Base-by-base conservation (phyloP, 2,329 filamentous ascomycete genomes). In the Fusarium paranaense region DNA sequence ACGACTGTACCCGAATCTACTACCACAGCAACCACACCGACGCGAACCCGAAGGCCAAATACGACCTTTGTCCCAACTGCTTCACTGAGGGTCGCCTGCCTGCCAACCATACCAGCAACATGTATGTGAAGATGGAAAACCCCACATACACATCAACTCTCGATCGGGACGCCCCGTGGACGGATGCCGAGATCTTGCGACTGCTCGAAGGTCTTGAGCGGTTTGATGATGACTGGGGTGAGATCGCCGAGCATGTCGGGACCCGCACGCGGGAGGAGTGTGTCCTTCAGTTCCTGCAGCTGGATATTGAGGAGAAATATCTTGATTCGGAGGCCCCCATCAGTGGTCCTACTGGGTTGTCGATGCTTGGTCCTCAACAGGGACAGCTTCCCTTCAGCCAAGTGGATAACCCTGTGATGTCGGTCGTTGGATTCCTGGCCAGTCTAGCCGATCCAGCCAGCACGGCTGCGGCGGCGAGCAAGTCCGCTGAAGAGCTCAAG, bases 291-390 rank as follows among this genome's bases (percentile, higher is more conserved):
- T 99, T 99, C 86, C 84, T 99, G 73, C 95, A 98, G 80, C 88
- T 99, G 38, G 96, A 98, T 76, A 99, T 99, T 71, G 97, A 98
- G 82, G 96, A 98, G 85, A 97, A 97, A 82, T 99, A 98, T 80
- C 87, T 98, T 11, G 95, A 98, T 78, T 91, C 94, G 9, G 92
- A 96, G 78, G 77, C 79, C 5, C 78, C 82, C 2, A 83, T 89
- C 62, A 87, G 85, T 67, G 86, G 87, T 57, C 88, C 87, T 13
- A 89, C 85, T 1, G 89, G 91, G 9, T 86, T 94, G 64, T 87
- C 90, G 65, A 86, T 93, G 87, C 86, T 97, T 38, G 92, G 93
- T 37, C 89, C 91, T 66, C 89, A 94, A 61, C 90, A 93, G 69
- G 95, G 95, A 10, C 92, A 95, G 71, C 88, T 98, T 54, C 97